Evolutionary conservation across 2,329 filamentous ascomycete genomes (phyloP), one percentile per base, ranked within the genome.

Genomic region (Stemphylium vesicarium): DNA sequence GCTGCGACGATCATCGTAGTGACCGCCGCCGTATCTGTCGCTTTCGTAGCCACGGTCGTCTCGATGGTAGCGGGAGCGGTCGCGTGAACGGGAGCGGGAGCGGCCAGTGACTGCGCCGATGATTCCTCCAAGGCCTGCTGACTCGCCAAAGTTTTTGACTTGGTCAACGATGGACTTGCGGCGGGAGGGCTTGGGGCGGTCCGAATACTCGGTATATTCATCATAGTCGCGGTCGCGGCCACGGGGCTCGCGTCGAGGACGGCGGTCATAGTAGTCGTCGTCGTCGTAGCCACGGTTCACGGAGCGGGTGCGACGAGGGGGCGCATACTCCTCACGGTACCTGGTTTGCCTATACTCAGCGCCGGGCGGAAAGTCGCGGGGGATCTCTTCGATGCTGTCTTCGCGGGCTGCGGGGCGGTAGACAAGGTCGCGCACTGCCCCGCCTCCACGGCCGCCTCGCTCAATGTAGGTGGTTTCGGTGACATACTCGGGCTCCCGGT

Each of bases 321-420:
- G 74, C 50, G 75, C 75, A 59, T 79, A 77, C 51, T 79, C 76
- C 64, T 83, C 81, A 60, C 82, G 75, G 63, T 80, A 80, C 57
- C 72, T 77, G 45, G 77, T 77, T 43, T 78, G 76, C 26, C 77
- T 75, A 63, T 78, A 77, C 64, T 79, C 77, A 70, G 68, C 73
- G 71, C 68, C 86, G 6, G 91, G 90, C 29, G 91, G 91, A 68
- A 96, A 96, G 65, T 96, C 90, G 63, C 92, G 87, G 61, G 86
- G 86, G 56, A 96, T 86, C 77, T 96, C 91, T 77, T 96, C 93
- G 70, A 96, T 87, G 74, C 88, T 92, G 68, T 92, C 88, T 72
- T 93, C 88, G 61, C 89, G 87, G 38, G 55, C 61, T 43, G 55
- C 62, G 44, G 79, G 76, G 53, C 80, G 80, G 69, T 79, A 81